Evolutionary conservation across 2,329 filamentous ascomycete species (phyloP).

Genomic region (Monosporascus cannonballus): DNA sequence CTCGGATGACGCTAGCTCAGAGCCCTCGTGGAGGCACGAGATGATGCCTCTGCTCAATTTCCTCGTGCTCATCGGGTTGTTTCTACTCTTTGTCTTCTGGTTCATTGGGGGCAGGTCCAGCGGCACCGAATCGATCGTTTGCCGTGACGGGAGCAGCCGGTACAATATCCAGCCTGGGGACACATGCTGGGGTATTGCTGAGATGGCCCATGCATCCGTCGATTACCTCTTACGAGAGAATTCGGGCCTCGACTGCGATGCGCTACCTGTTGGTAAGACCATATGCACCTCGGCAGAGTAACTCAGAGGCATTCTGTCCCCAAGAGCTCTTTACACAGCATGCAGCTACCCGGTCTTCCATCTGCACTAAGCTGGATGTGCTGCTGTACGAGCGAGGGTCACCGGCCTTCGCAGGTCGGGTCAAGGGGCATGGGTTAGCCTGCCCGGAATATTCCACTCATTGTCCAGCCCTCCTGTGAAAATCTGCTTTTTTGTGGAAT

Average conservation of each 20-base stretch:
- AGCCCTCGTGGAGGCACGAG: slow-evolving; percentile 43
- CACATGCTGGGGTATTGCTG: slow-evolving; percentile 47
- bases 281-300: slow-evolving; percentile 38
- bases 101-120: slow-evolving; percentile 32
- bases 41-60: slow-evolving; percentile 54
- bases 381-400: no score
- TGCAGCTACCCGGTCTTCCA: no score
- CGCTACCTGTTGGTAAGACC: slow-evolving; percentile 32
- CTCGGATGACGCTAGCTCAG: slow-evolving; percentile 2
- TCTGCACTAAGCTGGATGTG: no score
- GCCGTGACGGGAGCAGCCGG: slow-evolving; percentile 23
- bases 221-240: slow-evolving; percentile 42
- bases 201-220: slow-evolving; percentile 35
- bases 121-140: slow-evolving; percentile 14
- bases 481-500: no score
- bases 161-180: slow-evolving; percentile 41
- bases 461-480: no score
- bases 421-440: no score
- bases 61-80: slow-evolving; percentile 46
- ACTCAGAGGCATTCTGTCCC: neutral
- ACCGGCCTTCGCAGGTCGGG: no score
- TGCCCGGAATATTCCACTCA: no score
- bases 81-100: slow-evolving; percentile 44
- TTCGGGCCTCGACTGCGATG: slow-evolving; percentile 39
- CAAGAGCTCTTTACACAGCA: no score